Evolutionary conservation across 2,329 filamentous ascomycete genomes (phyloP), one percentile per base, ranked within the genome.

Genomic region (Penicillium sp.): DNA sequence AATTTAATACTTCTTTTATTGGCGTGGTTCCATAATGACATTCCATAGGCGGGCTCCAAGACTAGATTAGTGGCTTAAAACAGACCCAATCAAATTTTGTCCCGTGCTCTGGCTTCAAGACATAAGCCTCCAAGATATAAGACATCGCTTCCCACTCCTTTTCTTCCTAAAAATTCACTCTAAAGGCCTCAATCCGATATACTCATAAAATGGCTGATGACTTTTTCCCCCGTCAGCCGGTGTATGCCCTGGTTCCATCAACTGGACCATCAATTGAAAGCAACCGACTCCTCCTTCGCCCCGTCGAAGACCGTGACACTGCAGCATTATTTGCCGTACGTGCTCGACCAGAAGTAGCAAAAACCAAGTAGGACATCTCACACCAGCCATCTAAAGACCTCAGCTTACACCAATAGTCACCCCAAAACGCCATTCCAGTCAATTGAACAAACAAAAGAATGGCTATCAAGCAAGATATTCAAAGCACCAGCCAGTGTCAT

Each of bases 241-340:
- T 64, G 5, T 54, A 53, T 14, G 61, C 57, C 22, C 50, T 58
- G 2, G 37, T 66, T 13, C 63, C 63, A 19, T 27, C 35, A 14
- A 4, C 24, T 2, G 48, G 49, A 11, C 59, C 58, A 3, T 55
- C 57, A 21, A 58, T 64, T 21, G 61, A 65, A 35, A 66, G 64
- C n/a, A 52, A 54, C 7, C 55, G 64, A 50, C 55, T 69, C 2
- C 49, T 58, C 14, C 63, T 70, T 42, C 65, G 68, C 1, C 68
- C 67, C 13, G 35, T 67, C 9, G 29, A 49, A 37, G 59, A 67
- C 33, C 47, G 53, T 14, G 67, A 70, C 29, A 56, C 55, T 9
- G 22, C 52, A 5, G 63, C 60, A n/a, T 53, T 70, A 2, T 64
- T 66, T 21, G 65, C 63, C 4, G 60, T 70, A 51, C 68, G 67